Evolutionary conservation across 441 rosid species (phyloP).

Genomic region (Bruguiera hainesii): DNA sequence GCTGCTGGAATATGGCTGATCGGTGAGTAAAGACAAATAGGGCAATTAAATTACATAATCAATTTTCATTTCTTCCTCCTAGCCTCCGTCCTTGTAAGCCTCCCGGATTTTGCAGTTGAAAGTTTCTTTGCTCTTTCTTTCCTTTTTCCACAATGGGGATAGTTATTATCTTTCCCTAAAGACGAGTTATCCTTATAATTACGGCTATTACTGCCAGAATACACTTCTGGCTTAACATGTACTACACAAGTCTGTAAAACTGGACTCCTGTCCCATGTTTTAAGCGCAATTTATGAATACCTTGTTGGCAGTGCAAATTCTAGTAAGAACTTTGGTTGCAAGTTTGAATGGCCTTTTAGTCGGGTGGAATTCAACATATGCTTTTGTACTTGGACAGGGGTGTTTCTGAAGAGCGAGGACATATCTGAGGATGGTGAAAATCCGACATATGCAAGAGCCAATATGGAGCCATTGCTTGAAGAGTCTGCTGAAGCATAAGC

Average conservation of each 20-base stretch:
- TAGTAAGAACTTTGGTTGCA: no score
- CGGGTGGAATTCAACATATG: neutral
- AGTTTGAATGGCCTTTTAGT: no score
- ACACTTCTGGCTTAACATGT: no score
- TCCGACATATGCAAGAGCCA: slow-evolving; percentile 17
- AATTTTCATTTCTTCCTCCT: neutral
- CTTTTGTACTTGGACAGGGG: slow-evolving; percentile 39
- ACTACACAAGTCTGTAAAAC: no score
- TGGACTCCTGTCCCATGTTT: no score
- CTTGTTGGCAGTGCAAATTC: no score
- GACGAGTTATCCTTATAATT: no score
- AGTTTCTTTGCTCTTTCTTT: neutral
- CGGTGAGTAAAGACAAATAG: slow-evolving; percentile 28
- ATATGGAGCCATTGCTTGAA: slow-evolving; percentile 42
- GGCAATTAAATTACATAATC: neutral
- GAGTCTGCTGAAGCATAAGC: slow-evolving; percentile 27
- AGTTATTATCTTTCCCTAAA: neutral
- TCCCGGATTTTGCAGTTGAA: neutral
- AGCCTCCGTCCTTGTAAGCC: neutral
- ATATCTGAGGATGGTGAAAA: slow-evolving; percentile 39
- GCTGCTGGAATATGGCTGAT: slow-evolving; percentile 67
- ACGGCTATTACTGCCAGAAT: no score
- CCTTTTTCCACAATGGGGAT: neutral
- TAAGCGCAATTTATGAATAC: no score
- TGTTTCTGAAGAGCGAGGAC: slow-evolving; percentile 55